A percentile compares a stretch with the other conserved stretches of the same genome.
phyloP scores from a whole-genome alignment of 805 yeast species.

The Debaryomyces prosopidis region DNA sequence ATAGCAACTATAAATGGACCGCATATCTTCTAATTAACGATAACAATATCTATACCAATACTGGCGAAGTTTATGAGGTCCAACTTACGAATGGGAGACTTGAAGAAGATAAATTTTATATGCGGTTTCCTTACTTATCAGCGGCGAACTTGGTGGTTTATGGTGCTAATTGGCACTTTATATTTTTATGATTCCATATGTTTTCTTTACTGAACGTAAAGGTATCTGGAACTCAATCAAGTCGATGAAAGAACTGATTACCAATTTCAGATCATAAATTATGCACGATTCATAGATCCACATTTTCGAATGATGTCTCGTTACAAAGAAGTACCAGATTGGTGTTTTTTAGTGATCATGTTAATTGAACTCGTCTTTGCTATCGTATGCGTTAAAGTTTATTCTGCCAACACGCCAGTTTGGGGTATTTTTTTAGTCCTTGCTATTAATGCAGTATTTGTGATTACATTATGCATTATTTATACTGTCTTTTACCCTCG shows the following conservation, averaged over 20 bases:
- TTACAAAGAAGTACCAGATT: slow-evolving; percentile 39
- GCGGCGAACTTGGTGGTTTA: slow-evolving; percentile 26
- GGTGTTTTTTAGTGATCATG: slow-evolving; percentile 27
- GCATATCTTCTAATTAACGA: slow-evolving; percentile 26
- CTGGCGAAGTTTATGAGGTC: slow-evolving; percentile 22
- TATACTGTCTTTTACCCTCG: slow-evolving; percentile 47
- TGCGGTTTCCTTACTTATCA: slow-evolving; percentile 27
- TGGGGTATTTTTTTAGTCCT: slow-evolving; percentile 59
- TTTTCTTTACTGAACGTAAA: slow-evolving; percentile 8
- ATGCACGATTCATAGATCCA: slow-evolving; percentile 22
- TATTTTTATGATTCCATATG: slow-evolving; percentile 9
- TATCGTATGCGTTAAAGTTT: slow-evolving; percentile 27
- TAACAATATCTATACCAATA: slow-evolving; percentile 22
- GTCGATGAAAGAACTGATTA: slow-evolving; percentile 10
- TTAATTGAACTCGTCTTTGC: slow-evolving; percentile 29
- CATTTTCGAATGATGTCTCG: slow-evolving; percentile 30
- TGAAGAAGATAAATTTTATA: slow-evolving; percentile 17
- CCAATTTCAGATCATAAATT: slow-evolving; percentile 6
- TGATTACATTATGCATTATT: slow-evolving; percentile 52
- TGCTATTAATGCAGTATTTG: slow-evolving; percentile 49
- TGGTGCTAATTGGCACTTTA: slow-evolving; percentile 16
- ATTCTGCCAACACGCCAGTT: slow-evolving; percentile 52
- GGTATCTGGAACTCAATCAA: slow-evolving; percentile 14
- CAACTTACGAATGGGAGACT: slow-evolving; percentile 35
- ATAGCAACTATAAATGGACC: slow-evolving; percentile 27